Conservation (phyloP, 768 basidiomycete species). For the Mycena filopes region DNA sequence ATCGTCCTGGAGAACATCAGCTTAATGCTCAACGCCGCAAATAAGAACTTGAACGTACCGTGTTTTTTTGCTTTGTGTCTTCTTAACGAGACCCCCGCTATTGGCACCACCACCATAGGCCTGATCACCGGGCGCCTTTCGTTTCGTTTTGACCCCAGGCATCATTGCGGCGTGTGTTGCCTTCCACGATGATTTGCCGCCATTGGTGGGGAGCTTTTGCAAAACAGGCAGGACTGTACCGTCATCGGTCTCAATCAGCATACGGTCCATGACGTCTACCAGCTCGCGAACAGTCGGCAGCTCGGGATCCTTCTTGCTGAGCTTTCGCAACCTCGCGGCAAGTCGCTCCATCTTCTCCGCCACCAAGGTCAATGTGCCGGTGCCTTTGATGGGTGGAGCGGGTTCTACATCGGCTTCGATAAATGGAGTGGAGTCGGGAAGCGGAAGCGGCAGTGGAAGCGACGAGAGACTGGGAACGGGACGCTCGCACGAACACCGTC, state of each 20-base stretch:
- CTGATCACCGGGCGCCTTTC: not conserved
- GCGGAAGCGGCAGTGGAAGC: not conserved
- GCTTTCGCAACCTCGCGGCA: not conserved
- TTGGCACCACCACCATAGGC: conserved; percentile 13
- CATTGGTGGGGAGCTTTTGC: not conserved
- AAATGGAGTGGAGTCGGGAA: too few relatives aligned
- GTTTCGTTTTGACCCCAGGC: conserved; percentile 13
- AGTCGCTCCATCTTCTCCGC: conserved; percentile 20
- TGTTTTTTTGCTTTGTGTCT: not conserved
- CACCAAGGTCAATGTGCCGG: not conserved
- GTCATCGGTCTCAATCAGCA: conserved; percentile 7
- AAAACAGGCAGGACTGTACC: not conserved
- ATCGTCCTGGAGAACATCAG: too few relatives aligned
- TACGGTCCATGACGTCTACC: not conserved
- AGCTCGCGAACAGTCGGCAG: not conserved
- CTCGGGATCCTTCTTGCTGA: not conserved
- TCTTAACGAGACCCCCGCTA: conserved; percentile 13
- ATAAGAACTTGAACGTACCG: too few relatives aligned
- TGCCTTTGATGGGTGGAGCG: too few relatives aligned
- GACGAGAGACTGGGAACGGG: not conserved
- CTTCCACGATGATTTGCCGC: not conserved
- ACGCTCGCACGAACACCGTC: too few relatives aligned
- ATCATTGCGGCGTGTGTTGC: not conserved
- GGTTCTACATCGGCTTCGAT: too few relatives aligned
- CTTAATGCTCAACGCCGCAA: too few relatives aligned